Base-by-base conservation (phyloP, 495 filamentous ascomycete species). In the Penicillium diatomitis region DNA sequence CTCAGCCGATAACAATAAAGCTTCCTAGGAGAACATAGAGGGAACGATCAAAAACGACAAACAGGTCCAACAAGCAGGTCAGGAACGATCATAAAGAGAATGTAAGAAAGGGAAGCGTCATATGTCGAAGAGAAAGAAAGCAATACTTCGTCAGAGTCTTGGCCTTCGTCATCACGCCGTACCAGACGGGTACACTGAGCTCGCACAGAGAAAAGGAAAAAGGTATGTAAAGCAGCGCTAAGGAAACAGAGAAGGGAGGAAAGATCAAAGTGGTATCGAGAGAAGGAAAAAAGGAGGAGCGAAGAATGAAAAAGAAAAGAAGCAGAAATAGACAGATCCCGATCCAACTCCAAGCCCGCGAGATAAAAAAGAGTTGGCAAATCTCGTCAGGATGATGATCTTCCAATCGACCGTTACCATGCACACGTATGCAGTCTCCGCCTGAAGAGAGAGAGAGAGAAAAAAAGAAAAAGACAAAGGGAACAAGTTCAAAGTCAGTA, bases 401-500 rank as follows among this genome's bases (percentile, higher is more conserved):
- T 20, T 20, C 20, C 20, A 20, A 20, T 20, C 20, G 20, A 20
- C 20, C 20, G 20, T 20, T 20, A 20, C 20, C 20, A 20, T 20
- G 20, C 20, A 20, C 20, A 20, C 20, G 20, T 20, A 20, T 61
- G 47, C 40, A 30, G 29, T 32, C 8, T 42, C 29, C 20, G n/a
- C 10, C 10, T 10, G 1, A 10, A 20, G 20, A 20, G 20, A 20
- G n/a, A n/a, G n/a, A n/a, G n/a, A n/a, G n/a, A 20, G 1, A 20
- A 20, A 20, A 20, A 20, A 20, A 20, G 20, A 20, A 20, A 20
- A 20, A 20, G 20, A 20, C 20, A 20, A 20, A 20, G 20, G 2
- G 20, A 20, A 20, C 20, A 42, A 10, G n/a, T 28, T 46, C 41
- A 28, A 55, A 12, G 51, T 60, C 52, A 74, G 49, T 70, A 72